phyloP scores from a whole-genome alignment of 768 basidiomycete species.

The Sarcomyxa edulis region DNA sequence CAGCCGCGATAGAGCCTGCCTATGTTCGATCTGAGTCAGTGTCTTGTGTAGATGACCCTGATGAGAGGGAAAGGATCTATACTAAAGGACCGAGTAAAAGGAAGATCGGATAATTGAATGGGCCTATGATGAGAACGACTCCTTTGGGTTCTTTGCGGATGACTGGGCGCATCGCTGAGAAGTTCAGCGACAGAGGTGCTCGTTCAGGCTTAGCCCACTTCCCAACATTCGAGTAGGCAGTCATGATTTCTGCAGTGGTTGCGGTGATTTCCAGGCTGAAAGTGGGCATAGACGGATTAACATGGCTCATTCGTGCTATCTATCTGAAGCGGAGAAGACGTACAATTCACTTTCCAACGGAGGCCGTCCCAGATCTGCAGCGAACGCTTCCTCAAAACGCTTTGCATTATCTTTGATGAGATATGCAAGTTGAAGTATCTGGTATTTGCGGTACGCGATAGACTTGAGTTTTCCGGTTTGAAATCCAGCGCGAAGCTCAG shows the following conservation, averaged over 20 bases:
- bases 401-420: slow-evolving; percentile 67
- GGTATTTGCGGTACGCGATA: slow-evolving; percentile 68
- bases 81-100: slow-evolving; percentile 56
- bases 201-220: slow-evolving; percentile 70
- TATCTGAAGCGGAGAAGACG: slow-evolving; percentile 6
- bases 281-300: neutral
- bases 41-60: neutral
- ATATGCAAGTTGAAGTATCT: slow-evolving; percentile 71
- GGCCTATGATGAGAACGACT: slow-evolving; percentile 60
- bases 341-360: slow-evolving; percentile 51
- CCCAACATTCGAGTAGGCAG: slow-evolving; percentile 57
- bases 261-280: slow-evolving; percentile 57
- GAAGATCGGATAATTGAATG: slow-evolving; percentile 75
- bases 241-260: slow-evolving; percentile 44
- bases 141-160: slow-evolving; percentile 78
- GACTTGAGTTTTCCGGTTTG: slow-evolving; percentile 57
- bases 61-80: slow-evolving; percentile 13
- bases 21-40: slow-evolving; percentile 10
- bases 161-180: slow-evolving; percentile 52
- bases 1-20: slow-evolving; percentile 75
- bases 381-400: slow-evolving; percentile 53
- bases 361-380: slow-evolving; percentile 60
- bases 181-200: slow-evolving; percentile 51
- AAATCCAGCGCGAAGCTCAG: slow-evolving; percentile 53
- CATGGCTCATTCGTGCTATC: too few relatives aligned